A percentile compares a stretch with the other conserved stretches of the same genome.
Evolutionary conservation across 371 early-diverging fungal genomes (phyloP).

Genomic region (Ordospora colligata): DNA sequence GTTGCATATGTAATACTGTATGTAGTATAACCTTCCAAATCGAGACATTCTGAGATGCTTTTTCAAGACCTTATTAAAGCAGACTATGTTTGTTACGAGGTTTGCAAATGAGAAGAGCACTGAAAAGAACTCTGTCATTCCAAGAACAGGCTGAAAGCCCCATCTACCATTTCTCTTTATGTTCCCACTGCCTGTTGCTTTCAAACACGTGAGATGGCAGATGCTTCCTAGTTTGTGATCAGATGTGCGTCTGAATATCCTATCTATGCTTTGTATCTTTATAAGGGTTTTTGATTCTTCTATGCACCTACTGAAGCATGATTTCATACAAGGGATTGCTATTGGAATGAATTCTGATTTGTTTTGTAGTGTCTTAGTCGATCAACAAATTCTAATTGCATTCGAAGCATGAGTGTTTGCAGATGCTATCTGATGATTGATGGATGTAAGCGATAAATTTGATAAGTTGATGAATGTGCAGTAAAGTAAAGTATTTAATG

Average conservation of each 20-base stretch:
- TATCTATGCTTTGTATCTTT: constrained; percentile 26
- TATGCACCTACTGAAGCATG: constrained; percentile 9
- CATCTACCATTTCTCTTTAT: constrained; percentile 51
- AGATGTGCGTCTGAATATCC: constrained; percentile 16
- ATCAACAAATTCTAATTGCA: not conserved
- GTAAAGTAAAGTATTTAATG: not conserved
- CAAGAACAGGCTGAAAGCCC: constrained; percentile 41
- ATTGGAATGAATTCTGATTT: not conserved
- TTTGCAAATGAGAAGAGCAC: constrained; percentile 39
- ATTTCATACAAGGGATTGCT: constrained; percentile 3
- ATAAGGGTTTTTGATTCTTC: not conserved
- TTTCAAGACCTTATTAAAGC: constrained; percentile 9
- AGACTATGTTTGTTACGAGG: constrained; percentile 18
- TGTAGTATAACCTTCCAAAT: not conserved
- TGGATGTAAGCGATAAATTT: not conserved
- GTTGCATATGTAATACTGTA: constrained; percentile 32
- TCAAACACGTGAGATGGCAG: constrained; percentile 43
- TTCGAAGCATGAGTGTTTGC: not conserved
- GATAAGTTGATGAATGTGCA: not conserved
- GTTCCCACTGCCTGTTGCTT: constrained; percentile 31
- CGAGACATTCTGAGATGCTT: not conserved
- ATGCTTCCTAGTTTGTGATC: constrained; percentile 25
- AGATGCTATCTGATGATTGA: not conserved
- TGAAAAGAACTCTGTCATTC: constrained; percentile 48
- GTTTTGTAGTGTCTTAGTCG: not conserved